Conservation (phyloP, 805 yeast genomes). For the Sungouiella thailandica region DNA sequence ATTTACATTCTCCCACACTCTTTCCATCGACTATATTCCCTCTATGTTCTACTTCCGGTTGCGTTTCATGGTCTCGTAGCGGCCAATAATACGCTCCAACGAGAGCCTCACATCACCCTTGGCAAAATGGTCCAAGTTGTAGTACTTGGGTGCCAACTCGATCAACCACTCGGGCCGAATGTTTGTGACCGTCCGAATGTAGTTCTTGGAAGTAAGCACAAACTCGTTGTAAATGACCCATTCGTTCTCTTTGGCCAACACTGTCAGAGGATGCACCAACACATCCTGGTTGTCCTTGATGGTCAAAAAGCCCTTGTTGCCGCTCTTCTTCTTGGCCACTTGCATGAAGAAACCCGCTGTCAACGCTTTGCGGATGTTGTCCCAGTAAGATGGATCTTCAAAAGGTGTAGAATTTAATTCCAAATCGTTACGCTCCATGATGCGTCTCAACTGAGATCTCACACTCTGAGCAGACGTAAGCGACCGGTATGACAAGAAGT, state of each 20-base stretch:
- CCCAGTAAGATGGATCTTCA: conserved; percentile 59
- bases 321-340: conserved; percentile 86
- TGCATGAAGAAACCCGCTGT: conserved; percentile 97
- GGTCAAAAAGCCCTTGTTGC: conserved; percentile 76
- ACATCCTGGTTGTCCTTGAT: conserved; percentile 97
- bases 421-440: conserved; percentile 79
- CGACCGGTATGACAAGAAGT: conserved; percentile 80
- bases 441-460: conserved; percentile 71
- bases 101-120: conserved; percentile 71
- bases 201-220: conserved; percentile 88
- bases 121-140: conserved; percentile 55
- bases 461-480: conserved; percentile 83
- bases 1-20: too few relatives aligned
- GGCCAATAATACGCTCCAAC: conserved; percentile 53
- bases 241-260: conserved; percentile 80
- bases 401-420: conserved; percentile 62
- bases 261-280: conserved; percentile 88
- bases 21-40: too few relatives aligned
- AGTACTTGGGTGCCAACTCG: conserved; percentile 72
- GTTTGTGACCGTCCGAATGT: conserved; percentile 88
- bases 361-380: conserved; percentile 78
- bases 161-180: conserved; percentile 91
- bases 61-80: conserved; percentile 41
- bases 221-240: conserved; percentile 95
- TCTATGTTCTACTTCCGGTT: too few relatives aligned